Conservation (phyloP, 306 rosid genomes). For the Malus sylvestris region DNA sequence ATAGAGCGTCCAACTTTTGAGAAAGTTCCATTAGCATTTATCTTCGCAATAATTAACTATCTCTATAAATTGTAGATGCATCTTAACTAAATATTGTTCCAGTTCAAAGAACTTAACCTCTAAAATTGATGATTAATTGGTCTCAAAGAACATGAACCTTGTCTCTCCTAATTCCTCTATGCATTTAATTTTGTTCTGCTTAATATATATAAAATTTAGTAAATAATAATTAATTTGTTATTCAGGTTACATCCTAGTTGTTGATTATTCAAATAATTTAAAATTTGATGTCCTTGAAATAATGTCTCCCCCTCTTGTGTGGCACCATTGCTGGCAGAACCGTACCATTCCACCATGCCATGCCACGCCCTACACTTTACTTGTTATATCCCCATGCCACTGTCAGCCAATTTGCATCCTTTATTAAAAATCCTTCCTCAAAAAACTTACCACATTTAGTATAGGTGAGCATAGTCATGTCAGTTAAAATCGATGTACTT, state of each 20-base stretch:
- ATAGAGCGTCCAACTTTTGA: fast-evolving
- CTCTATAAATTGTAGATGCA: neutral
- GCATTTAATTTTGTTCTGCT: neutral
- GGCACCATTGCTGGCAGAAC: neutral
- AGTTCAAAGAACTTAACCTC: slow-evolving; percentile 4
- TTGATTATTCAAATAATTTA: neutral
- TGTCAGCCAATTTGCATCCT: slow-evolving; percentile 10
- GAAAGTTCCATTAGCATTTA: too few relatives aligned
- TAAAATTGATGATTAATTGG: neutral
- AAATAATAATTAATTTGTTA: neutral
- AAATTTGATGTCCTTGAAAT: slow-evolving; percentile 7
- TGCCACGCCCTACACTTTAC: neutral
- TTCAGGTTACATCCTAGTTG: neutral
- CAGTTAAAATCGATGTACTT: too few relatives aligned
- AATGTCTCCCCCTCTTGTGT: slow-evolving; percentile 13
- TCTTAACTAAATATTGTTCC: neutral
- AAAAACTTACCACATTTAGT: neutral
- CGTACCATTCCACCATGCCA: neutral
- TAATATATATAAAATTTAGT: slow-evolving; percentile 4
- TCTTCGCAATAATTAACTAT: neutral
- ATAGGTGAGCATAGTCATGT: neutral
- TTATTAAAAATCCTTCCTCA: neutral
- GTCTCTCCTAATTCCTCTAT: neutral
- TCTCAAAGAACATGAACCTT: neutral
- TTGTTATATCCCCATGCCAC: neutral